Conservation (phyloP, 352 stramenopile species). For the Globisporangium recalcitrans region DNA sequence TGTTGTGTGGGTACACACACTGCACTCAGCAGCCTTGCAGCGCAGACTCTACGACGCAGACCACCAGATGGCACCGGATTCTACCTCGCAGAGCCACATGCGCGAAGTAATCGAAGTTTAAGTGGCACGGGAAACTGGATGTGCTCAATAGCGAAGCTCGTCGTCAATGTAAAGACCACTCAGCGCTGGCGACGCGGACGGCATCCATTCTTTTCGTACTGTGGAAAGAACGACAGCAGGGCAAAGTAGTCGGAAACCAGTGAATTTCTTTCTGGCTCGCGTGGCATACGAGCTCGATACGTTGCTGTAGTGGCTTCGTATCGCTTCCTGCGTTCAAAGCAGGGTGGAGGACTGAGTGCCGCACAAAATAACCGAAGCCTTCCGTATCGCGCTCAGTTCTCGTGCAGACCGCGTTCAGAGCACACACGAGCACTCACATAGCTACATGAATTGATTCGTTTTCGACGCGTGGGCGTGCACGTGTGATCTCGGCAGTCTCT, state of each 20-base stretch:
- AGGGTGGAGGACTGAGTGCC: background rate
- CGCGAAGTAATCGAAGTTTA: background rate
- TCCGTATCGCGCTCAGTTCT: too few relatives aligned
- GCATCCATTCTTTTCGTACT: background rate
- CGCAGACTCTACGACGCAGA: background rate
- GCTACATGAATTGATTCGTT: background rate
- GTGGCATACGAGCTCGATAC: background rate
- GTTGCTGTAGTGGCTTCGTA: background rate
- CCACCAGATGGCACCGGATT: slow-evolving; percentile 5
- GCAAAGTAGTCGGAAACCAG: background rate
- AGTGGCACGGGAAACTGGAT: background rate
- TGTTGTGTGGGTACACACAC: too few relatives aligned
- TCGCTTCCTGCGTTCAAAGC: background rate
- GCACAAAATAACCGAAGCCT: background rate
- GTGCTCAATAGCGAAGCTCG: background rate
- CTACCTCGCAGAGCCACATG: background rate
- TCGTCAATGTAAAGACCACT: background rate
- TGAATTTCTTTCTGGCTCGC: background rate
- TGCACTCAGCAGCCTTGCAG: background rate
- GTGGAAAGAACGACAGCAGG: background rate
- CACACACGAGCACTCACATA: too few relatives aligned
- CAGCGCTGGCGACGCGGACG: background rate
- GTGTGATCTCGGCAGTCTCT: background rate
- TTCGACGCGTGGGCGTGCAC: background rate
- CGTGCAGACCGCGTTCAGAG: too few relatives aligned